Conservation (phyloP, 2,329 filamentous ascomycete species). For the Colletotrichum kahawae region DNA sequence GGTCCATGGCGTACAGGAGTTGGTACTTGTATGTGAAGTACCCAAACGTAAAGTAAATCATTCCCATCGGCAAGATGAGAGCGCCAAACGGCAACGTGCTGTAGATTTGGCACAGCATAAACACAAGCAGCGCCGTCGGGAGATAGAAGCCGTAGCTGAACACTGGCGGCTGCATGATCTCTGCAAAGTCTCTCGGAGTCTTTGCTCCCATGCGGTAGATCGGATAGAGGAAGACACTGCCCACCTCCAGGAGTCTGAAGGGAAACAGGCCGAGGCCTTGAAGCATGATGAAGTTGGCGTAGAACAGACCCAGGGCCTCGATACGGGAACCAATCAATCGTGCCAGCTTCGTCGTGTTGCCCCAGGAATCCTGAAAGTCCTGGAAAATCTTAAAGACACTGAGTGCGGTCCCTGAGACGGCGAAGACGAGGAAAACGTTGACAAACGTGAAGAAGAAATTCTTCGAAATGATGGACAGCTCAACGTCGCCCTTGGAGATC, state of each 20-base stretch:
- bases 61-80: constrained; percentile 80
- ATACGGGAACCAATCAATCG: constrained; percentile 77
- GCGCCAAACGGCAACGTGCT: constrained; percentile 83
- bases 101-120: constrained; percentile 96
- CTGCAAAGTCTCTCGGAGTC: constrained; percentile 87
- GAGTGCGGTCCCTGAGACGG: constrained; percentile 82
- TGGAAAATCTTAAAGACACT: constrained; percentile 79
- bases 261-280: constrained; percentile 95
- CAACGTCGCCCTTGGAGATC: constrained; percentile 93
- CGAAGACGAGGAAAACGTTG: constrained; percentile 97
- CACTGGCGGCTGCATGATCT: constrained; percentile 79
- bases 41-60: constrained; percentile 82
- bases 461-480: constrained; percentile 94
- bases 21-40: constrained; percentile 97
- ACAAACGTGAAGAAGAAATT: constrained; percentile 99
- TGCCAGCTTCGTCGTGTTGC: constrained; percentile 81
- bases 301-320: constrained; percentile 79
- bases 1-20: constrained; percentile 96
- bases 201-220: constrained; percentile 78
- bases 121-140: constrained; percentile 88
- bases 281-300: constrained; percentile 91
- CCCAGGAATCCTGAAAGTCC: constrained; percentile 74
- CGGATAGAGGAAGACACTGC: constrained; percentile 83
- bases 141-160: constrained; percentile 98
- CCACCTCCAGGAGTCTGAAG: constrained; percentile 88